A percentile compares a stretch with the other conserved stretches of the same genome.
phyloP scores from a whole-genome alignment of 495 filamentous ascomycete species.

The Penicillium taxi region DNA sequence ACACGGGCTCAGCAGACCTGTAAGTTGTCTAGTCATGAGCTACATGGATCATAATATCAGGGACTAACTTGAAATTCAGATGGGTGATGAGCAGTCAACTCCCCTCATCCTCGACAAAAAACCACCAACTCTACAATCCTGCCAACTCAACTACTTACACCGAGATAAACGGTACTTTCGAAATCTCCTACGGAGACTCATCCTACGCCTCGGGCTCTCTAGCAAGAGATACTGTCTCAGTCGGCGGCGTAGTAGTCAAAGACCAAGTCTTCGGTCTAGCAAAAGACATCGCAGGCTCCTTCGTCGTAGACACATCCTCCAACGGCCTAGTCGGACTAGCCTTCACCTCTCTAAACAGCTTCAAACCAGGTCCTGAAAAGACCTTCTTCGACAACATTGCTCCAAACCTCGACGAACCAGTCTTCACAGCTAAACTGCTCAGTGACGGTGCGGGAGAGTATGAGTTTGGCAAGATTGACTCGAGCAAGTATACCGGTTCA shows the following conservation, averaged over 20 bases:
- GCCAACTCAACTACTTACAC: conserved; percentile 49
- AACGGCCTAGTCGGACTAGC: conserved; percentile 75
- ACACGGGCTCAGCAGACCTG: conserved; percentile 77
- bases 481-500: conserved; percentile 52
- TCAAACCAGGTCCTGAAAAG: conserved; percentile 56
- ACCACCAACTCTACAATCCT: conserved; percentile 58
- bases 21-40: conserved; percentile 37
- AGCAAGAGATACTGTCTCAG: conserved; percentile 63
- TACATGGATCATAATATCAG: conserved; percentile 4
- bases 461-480: conserved; percentile 69
- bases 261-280: conserved; percentile 68
- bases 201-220: conserved; percentile 58
- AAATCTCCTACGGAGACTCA: conserved; percentile 68
- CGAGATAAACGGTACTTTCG: conserved; percentile 45
- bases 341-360: conserved; percentile 67
- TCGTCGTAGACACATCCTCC: conserved; percentile 51
- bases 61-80: conserved; percentile 19
- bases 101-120: conserved; percentile 28
- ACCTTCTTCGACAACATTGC: conserved; percentile 80
- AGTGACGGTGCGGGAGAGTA: conserved; percentile 55
- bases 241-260: conserved; percentile 62
- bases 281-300: conserved; percentile 51
- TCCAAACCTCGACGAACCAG: conserved; percentile 51
- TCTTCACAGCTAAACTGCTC: conserved; percentile 67
- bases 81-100: conserved; percentile 74